These are phyloP conservation scores for Colletotrichum liriopes DNA, from an alignment of 2,329 filamentous ascomycete genomes.

Conservation along the genomic window DNA sequence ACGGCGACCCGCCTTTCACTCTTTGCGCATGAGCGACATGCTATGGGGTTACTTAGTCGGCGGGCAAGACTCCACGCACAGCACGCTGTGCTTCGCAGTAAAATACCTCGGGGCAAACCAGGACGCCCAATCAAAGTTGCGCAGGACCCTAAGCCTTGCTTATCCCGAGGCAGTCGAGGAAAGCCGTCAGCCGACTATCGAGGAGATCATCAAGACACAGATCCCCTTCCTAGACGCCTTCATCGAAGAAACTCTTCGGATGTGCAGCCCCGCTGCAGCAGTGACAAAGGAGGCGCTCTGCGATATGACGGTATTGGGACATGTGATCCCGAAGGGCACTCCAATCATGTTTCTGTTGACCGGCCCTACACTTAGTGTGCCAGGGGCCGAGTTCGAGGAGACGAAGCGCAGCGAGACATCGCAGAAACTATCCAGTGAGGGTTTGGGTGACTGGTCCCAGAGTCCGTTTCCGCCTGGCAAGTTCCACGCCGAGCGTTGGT, in stretches of 20 bases:
- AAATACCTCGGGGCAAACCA: conserved; percentile 49
- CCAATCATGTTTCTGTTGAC: conserved; percentile 1
- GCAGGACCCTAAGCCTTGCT: conserved; percentile 46
- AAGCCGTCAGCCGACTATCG: conserved; percentile 44
- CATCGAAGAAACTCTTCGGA: conserved; percentile 52
- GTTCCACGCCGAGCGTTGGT: conserved; percentile 4
- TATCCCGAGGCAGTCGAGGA: conserved; percentile 43
- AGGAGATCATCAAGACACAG: conserved; percentile 45
- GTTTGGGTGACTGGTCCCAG: background rate
- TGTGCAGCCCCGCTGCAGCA: conserved; percentile 30
- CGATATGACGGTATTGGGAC: conserved; percentile 9
- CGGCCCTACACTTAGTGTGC: background rate
- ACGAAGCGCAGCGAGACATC: background rate
- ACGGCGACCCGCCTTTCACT: conserved; percentile 8
- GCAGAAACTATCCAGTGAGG: background rate
- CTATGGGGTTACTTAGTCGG: conserved; percentile 46
- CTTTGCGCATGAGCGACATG: conserved; percentile 10
- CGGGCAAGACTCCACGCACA: conserved; percentile 48
- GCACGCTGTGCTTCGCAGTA: conserved; percentile 46
- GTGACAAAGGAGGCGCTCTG: conserved; percentile 2
- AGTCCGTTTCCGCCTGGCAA: background rate
- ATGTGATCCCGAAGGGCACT: conserved; percentile 14
- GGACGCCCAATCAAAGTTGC: conserved; percentile 47
- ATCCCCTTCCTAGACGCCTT: conserved; percentile 52
- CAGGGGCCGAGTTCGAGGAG: conserved; percentile 5